A percentile compares a stretch with the other conserved stretches of the same genome.
phyloP scores from a whole-genome alignment of 1,139 yeast species.

The Candida neerlandica region DNA sequence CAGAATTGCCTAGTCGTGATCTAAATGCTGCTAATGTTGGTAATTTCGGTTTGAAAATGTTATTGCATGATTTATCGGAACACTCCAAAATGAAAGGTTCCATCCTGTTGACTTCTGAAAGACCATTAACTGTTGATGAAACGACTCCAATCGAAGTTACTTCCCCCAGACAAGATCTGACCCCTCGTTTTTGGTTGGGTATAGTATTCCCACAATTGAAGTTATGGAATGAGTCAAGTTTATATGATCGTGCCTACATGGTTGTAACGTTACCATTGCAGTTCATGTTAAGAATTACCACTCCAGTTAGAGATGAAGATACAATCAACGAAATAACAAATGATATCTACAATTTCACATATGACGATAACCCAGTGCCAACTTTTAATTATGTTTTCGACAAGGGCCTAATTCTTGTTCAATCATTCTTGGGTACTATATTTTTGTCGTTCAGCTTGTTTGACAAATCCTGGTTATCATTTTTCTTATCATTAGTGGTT shows the following conservation, averaged over 20 bases:
- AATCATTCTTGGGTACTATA: constrained; percentile 21
- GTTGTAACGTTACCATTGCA: constrained; percentile 47
- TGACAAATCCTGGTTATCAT: background rate
- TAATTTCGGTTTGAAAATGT: constrained; percentile 36
- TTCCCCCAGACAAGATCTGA: background rate
- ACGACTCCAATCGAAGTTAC: background rate
- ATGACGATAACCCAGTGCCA: background rate
- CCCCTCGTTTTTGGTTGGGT: constrained; percentile 19
- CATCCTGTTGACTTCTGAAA: constrained; percentile 15
- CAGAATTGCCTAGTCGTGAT: constrained; percentile 16
- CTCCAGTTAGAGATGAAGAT: constrained; percentile 46
- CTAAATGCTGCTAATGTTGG: constrained; percentile 22
- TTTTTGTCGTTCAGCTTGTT: constrained; percentile 18
- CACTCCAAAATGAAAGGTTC: constrained; percentile 24
- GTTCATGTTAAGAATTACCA: constrained; percentile 44
- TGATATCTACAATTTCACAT: constrained; percentile 5
- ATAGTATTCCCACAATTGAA: constrained; percentile 21
- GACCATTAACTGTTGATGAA: constrained; percentile 21
- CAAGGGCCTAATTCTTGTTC: constrained; percentile 21
- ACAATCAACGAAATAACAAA: constrained; percentile 6
- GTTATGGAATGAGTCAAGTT: constrained; percentile 11
- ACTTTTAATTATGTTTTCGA: constrained; percentile 17
- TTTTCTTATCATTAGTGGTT: constrained; percentile 16
- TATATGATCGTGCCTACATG: constrained; percentile 21
- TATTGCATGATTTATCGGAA: constrained; percentile 35